Evolutionary conservation across 176 grass and related monocot genomes (phyloP), one percentile per base, ranked within the genome.

Genomic region (Carex myosuroides): DNA sequence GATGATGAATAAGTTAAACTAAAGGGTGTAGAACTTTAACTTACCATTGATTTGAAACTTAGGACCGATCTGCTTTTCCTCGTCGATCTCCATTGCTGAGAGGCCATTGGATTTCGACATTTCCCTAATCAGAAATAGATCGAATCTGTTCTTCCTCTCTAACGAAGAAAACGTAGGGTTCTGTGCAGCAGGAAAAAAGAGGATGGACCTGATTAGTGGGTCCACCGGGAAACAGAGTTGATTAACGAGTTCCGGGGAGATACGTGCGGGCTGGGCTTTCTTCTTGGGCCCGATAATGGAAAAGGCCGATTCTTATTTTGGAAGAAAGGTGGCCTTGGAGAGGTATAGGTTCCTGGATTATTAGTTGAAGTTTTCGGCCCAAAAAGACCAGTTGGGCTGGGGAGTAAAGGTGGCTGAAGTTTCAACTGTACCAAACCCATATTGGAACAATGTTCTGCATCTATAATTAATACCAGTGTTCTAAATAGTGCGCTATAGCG

Each of bases 21-120:
- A 33, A 37, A 42, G 53, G 39, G 13, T 6, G 37, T 39, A 39
- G 37, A 39, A 39, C 37, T 39, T 39, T 4, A 39, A 39, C 37
- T 39, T 39, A 39, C 96, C 96, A 64, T 93, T 98, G 83, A 98
- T 90, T 82, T 92, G 91, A 85, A 98, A 98, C 86, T 81, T 93
- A 68, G 92, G 83, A 58, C 8, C 64, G 30, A 88, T 89, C 91
- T 90, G 90, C 53, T 95, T 91, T 32, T 84, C 89, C 39, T 65
- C 58, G 35, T 95, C 96, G 53, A 95, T 70, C 65, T 93, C 91
- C 96, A 98, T 98, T 59, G 86, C 88, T 30, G 91, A 86, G 35
- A 86, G 26, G 13, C 35, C 80, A 32, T 82, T 82, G 14, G 61
- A 68, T 83, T 68, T 83, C 41, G 81, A 68, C 81, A 83, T 68